Evolutionary conservation across 345 rosid species (phyloP).

Genomic region (Syzygium grande): DNA sequence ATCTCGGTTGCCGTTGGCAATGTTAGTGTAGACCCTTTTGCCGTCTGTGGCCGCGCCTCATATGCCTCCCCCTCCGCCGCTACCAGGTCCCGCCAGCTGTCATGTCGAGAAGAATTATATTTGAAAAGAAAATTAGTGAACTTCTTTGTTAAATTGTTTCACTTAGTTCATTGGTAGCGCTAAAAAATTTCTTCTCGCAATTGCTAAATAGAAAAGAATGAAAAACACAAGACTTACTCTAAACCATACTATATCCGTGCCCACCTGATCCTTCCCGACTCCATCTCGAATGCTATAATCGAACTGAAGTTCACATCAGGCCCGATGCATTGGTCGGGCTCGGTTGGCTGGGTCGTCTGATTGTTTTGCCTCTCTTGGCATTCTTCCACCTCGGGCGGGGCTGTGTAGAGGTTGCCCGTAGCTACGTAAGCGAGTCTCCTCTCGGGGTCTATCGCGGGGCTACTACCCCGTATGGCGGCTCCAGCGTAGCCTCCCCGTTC

Average conservation of each 20-base stretch:
- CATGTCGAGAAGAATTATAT: not conserved
- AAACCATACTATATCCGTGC: slow-evolving; percentile 22
- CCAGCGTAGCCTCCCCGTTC: slow-evolving; percentile 30
- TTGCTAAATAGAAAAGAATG: not conserved
- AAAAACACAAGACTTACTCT: slow-evolving; percentile 2
- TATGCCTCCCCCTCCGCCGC: slow-evolving; percentile 17
- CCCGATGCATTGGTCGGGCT: slow-evolving; percentile 30
- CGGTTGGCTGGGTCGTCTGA: slow-evolving; percentile 22
- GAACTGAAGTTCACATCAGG: slow-evolving; percentile 25
- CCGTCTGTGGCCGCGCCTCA: slow-evolving; percentile 37
- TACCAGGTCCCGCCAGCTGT: slow-evolving; percentile 31
- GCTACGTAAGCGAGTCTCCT: slow-evolving; percentile 29
- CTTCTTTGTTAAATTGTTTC: not conserved
- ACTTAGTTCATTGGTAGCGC: not conserved
- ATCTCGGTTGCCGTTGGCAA: slow-evolving; percentile 15
- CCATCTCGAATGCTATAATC: slow-evolving; percentile 20
- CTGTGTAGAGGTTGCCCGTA: slow-evolving; percentile 34
- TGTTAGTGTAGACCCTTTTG: slow-evolving; percentile 24
- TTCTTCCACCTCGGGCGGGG: slow-evolving; percentile 19
- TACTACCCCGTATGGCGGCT: slow-evolving; percentile 43
- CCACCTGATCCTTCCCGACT: slow-evolving; percentile 27
- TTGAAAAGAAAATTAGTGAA: not conserved
- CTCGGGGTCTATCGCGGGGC: slow-evolving; percentile 28
- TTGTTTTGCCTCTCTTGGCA: slow-evolving; percentile 36
- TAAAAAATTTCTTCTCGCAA: not conserved